phyloP scores from a whole-genome alignment of 768 basidiomycete species.

The Jaapia argillacea region DNA sequence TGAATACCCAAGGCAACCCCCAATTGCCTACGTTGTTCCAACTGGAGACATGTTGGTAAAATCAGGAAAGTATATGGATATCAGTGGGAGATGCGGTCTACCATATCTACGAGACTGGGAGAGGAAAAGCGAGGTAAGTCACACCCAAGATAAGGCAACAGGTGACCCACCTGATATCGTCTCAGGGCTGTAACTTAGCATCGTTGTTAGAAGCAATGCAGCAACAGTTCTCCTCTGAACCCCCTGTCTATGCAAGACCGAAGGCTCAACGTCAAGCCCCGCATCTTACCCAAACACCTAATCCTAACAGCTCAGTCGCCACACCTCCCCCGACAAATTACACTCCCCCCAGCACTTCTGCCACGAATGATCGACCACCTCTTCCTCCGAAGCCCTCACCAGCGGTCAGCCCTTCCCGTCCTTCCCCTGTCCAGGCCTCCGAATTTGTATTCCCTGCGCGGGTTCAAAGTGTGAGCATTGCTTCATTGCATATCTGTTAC shows the following conservation, averaged over 20 bases:
- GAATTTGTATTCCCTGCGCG: not conserved
- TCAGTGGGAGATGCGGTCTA: conserved; percentile 62
- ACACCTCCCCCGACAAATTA: conserved; percentile 15
- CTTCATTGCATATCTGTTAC: not conserved
- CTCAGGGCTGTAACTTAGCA: conserved; percentile 68
- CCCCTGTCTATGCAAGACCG: conserved; percentile 87
- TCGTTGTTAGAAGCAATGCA: conserved; percentile 71
- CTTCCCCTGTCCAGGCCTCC: conserved; percentile 7
- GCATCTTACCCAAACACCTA: conserved; percentile 8
- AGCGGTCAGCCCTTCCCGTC: conserved; percentile 6
- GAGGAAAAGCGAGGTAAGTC: conserved; percentile 71
- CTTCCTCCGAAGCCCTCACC: conserved; percentile 27
- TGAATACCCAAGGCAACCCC: conserved; percentile 76
- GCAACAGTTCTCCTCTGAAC: conserved; percentile 72
- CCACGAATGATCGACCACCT: conserved; percentile 21
- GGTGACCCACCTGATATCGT: not conserved
- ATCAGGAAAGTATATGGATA: conserved; percentile 64
- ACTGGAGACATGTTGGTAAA: conserved; percentile 86
- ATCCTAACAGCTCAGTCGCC: too few species aligned
- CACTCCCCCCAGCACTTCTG: not conserved
- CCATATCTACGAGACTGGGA: conserved; percentile 74
- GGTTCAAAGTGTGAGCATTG: not conserved
- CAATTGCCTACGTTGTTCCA: conserved; percentile 87
- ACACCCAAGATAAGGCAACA: not conserved
- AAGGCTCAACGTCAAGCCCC: conserved; percentile 21